Conservation (phyloP, 177 flowering plant species). For the Tripterygium wilfordii region DNA sequence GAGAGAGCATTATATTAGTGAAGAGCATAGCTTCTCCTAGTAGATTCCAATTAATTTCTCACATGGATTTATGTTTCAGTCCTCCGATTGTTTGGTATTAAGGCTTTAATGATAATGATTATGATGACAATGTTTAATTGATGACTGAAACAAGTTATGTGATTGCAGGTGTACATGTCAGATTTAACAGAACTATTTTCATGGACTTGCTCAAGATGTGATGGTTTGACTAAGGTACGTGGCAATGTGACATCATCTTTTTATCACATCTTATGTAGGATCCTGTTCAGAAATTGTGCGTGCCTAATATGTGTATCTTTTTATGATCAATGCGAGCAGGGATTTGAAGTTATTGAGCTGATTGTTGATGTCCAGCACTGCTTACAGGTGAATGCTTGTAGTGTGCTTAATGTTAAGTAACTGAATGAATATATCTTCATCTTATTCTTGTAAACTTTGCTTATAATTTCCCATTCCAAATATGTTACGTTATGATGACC, state of each 20-base stretch:
- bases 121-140: too few relatives aligned
- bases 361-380: conserved; percentile 87
- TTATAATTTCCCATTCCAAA: too few relatives aligned
- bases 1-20: too few relatives aligned
- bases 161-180: conserved; percentile 80
- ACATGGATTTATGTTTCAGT: too few relatives aligned
- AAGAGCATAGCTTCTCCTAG: too few relatives aligned
- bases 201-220: conserved; percentile 90
- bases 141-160: conserved; percentile 1
- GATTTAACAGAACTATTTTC: conserved; percentile 78
- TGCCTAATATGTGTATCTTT: background rate
- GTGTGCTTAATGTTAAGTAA: too few relatives aligned
- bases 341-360: conserved; percentile 84
- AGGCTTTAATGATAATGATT: too few relatives aligned
- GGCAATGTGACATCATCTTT: background rate
- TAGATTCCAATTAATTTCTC: too few relatives aligned
- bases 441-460: too few relatives aligned
- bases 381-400: conserved; percentile 75
- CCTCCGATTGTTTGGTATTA: too few relatives aligned
- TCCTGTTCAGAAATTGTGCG: too few relatives aligned
- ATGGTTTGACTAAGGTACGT: conserved; percentile 66
- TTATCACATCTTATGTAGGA: background rate
- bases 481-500: background rate
- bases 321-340: conserved; percentile 44
- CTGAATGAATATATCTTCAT: too few relatives aligned